phyloP scores from a whole-genome alignment of 169 alveolate genomes.

The Cytauxzoon felis region DNA sequence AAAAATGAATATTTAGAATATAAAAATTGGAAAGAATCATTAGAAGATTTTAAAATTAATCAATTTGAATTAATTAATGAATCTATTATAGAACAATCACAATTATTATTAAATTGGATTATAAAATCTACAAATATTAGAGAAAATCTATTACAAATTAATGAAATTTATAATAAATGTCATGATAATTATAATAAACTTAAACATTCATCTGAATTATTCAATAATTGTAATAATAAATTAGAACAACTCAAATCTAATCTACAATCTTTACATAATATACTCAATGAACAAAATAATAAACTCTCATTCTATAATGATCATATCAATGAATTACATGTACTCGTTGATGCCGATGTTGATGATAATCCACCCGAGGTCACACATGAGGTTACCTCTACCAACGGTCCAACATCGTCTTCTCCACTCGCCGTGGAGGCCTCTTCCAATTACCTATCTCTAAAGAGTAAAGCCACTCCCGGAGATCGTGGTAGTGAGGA shows the following conservation, averaged over 20 bases:
- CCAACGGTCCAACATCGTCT: too few species aligned
- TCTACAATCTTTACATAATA: constrained; percentile 26
- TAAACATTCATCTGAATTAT: constrained; percentile 32
- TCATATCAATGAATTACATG: constrained; percentile 47
- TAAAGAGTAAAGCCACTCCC: too few species aligned
- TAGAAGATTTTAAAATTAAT: constrained; percentile 11
- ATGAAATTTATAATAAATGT: constrained; percentile 21
- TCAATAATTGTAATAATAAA: constrained; percentile 2
- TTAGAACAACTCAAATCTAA: constrained; percentile 46
- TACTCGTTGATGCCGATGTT: constrained; percentile 34
- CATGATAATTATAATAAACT: background rate
- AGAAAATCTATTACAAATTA: constrained; percentile 29
- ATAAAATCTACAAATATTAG: constrained; percentile 33
- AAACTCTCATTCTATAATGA: constrained; percentile 20
- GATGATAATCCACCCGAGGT: too few species aligned
- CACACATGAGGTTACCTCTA: too few species aligned
- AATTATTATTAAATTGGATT: constrained; percentile 26
- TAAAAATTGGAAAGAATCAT: constrained; percentile 47
- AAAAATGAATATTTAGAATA: constrained; percentile 14
- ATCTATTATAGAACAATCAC: constrained; percentile 3
- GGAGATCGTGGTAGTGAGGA: too few species aligned
- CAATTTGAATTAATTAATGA: constrained; percentile 29
- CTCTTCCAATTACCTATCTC: too few species aligned
- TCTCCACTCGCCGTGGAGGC: too few species aligned
- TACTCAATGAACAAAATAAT: constrained; percentile 36